A percentile compares a stretch with the other conserved stretches of the same genome.
Evolutionary conservation across 257 asterid genomes (phyloP).

Genomic region (Cordia subcordata): DNA sequence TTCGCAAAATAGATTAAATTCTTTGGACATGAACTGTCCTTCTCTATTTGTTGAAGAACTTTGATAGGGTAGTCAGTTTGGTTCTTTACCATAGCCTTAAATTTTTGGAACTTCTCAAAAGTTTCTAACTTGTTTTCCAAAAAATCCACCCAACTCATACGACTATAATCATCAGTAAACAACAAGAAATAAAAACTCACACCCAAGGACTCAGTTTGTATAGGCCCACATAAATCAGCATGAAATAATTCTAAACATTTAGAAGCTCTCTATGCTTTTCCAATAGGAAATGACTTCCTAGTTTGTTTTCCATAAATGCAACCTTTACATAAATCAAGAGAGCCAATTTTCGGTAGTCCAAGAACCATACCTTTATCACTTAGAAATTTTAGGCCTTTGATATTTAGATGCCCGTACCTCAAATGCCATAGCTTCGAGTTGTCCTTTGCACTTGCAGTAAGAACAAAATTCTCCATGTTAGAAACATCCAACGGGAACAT

Average conservation of each 20-base stretch:
- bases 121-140: neutral
- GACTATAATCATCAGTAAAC: constrained; percentile 6
- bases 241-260: neutral
- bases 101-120: constrained; percentile 2
- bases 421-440: constrained; percentile 8
- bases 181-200: neutral
- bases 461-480: neutral
- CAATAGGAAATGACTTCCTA: neutral
- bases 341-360: neutral
- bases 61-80: neutral
- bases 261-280: neutral
- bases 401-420: constrained; percentile 13
- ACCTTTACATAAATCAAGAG: constrained; percentile 1
- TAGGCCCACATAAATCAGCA: neutral
- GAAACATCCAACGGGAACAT: constrained; percentile 3
- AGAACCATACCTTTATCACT: constrained; percentile 5
- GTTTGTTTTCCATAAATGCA: constrained; percentile 5
- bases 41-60: neutral
- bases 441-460: neutral
- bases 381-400: neutral
- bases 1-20: neutral
- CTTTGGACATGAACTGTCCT: neutral
- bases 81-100: neutral
- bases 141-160: constrained; percentile 16
- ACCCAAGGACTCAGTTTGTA: neutral